Conservation (phyloP, 495 filamentous ascomycete genomes). For the Trichoderma reesei region DNA sequence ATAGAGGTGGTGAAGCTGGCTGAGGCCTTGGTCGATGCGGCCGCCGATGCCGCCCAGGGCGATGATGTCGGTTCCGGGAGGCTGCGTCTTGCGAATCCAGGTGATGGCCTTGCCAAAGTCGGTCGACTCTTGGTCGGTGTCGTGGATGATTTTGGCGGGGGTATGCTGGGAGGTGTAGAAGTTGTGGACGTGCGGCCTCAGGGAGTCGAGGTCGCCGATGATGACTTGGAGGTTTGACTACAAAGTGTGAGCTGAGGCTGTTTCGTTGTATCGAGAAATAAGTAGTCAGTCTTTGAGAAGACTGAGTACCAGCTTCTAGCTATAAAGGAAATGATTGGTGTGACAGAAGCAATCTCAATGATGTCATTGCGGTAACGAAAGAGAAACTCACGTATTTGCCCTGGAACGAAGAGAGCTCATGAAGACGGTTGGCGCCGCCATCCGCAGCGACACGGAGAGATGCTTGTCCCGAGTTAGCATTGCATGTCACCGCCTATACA, state of each 20-base stretch:
- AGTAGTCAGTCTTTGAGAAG: no score
- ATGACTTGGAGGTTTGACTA: slow-evolving; percentile 55
- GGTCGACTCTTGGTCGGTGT: slow-evolving; percentile 74
- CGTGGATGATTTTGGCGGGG: slow-evolving; percentile 43
- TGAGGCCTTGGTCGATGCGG: slow-evolving; percentile 83
- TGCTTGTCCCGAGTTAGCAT: slow-evolving; percentile 31
- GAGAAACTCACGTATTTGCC: slow-evolving; percentile 11
- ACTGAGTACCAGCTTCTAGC: no score
- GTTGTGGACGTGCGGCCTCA: slow-evolving; percentile 42
- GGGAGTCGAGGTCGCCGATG: slow-evolving; percentile 83
- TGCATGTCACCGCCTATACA: not conserved
- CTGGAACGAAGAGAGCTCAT: slow-evolving; percentile 33
- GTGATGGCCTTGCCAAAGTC: slow-evolving; percentile 57
- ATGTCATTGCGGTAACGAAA: not conserved
- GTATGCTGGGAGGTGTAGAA: slow-evolving; percentile 51
- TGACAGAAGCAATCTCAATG: not conserved
- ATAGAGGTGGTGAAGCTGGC: slow-evolving; percentile 72
- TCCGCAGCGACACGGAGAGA: slow-evolving; percentile 66
- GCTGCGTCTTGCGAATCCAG: slow-evolving; percentile 25
- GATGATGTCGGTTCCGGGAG: slow-evolving; percentile 40
- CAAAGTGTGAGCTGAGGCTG: slow-evolving; percentile 15
- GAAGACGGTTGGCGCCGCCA: slow-evolving; percentile 78
- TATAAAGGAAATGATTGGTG: no score
- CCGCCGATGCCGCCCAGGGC: slow-evolving; percentile 79
- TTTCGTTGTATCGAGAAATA: no score